Evolutionary conservation across 2,329 filamentous ascomycete genomes (phyloP).

Genomic region (Coleophoma crateriformis): DNA sequence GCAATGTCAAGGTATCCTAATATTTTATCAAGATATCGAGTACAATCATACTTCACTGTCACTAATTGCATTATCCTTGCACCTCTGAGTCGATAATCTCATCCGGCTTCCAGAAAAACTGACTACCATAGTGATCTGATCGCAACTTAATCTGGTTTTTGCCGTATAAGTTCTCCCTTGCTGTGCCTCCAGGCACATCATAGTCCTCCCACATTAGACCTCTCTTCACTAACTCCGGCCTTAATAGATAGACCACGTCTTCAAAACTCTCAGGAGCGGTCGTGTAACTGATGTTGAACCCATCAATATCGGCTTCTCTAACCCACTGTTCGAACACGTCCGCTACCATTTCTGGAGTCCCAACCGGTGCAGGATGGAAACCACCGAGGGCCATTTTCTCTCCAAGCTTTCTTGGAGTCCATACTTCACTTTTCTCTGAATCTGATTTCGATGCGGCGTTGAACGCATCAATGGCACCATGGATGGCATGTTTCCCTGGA

Average conservation of each 20-base stretch:
- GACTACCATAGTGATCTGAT: neutral
- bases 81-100: neutral
- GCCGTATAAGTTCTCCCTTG: constrained; percentile 47
- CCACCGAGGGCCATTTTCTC: constrained; percentile 64
- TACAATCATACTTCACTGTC: too few species aligned
- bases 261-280: constrained; percentile 52
- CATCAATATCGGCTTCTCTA: constrained; percentile 63
- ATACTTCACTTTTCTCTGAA: constrained; percentile 35
- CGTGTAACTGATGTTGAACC: constrained; percentile 61
- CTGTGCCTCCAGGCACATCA: constrained; percentile 48
- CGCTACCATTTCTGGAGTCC: constrained; percentile 50
- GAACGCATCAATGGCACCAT: constrained; percentile 31
- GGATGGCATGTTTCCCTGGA: constrained; percentile 24
- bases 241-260: constrained; percentile 57
- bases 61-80: too few species aligned
- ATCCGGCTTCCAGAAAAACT: neutral
- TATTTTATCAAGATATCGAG: too few species aligned
- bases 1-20: too few species aligned
- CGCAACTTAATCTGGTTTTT: neutral
- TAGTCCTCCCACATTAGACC: constrained; percentile 47
- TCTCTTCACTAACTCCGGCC: constrained; percentile 55
- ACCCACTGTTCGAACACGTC: constrained; percentile 65
- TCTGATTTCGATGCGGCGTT: constrained; percentile 42
- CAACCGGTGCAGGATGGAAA: constrained; percentile 46
- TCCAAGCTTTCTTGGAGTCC: constrained; percentile 61